Conservation (phyloP, 768 basidiomycete genomes). For the Coprinopsis marcescibilis region DNA sequence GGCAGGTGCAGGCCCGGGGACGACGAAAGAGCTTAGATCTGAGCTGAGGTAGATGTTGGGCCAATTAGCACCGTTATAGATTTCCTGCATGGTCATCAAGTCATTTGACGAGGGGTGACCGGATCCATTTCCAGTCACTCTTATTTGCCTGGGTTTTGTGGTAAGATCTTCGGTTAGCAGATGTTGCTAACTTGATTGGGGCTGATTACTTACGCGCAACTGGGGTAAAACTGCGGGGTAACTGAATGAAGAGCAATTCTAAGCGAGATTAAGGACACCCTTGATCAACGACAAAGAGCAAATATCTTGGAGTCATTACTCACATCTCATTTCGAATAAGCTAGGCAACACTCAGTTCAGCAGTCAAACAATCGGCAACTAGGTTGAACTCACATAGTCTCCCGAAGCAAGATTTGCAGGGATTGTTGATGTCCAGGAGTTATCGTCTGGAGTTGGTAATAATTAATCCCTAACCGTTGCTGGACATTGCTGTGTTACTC, state of each 20-base stretch:
- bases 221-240: slow-evolving; percentile 42
- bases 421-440: slow-evolving; percentile 38
- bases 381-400: slow-evolving; percentile 38
- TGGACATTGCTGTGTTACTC: slow-evolving; percentile 14
- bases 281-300: slow-evolving; percentile 5
- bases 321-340: slow-evolving; percentile 46
- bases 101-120: slow-evolving; percentile 28
- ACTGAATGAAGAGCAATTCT: slow-evolving; percentile 42
- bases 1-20: slow-evolving; percentile 32
- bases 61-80: slow-evolving; percentile 28
- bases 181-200: too few relatives aligned
- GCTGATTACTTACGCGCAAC: slow-evolving; percentile 37
- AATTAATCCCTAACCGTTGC: slow-evolving; percentile 8
- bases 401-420: slow-evolving; percentile 36
- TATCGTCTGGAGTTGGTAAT: slow-evolving; percentile 23
- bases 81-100: slow-evolving; percentile 28
- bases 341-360: slow-evolving; percentile 19
- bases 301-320: slow-evolving; percentile 12
- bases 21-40: slow-evolving; percentile 27
- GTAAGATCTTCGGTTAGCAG: too few relatives aligned
- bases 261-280: neutral
- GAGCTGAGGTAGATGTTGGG: slow-evolving; percentile 28
- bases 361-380: neutral
- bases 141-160: slow-evolving; percentile 24
- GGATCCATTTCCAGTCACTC: slow-evolving; percentile 32